Percentiles rank a stretch among this genome's conserved stretches.
Conservation (phyloP, 352 stramenopile genomes). For the Phytophthora citricola region DNA sequence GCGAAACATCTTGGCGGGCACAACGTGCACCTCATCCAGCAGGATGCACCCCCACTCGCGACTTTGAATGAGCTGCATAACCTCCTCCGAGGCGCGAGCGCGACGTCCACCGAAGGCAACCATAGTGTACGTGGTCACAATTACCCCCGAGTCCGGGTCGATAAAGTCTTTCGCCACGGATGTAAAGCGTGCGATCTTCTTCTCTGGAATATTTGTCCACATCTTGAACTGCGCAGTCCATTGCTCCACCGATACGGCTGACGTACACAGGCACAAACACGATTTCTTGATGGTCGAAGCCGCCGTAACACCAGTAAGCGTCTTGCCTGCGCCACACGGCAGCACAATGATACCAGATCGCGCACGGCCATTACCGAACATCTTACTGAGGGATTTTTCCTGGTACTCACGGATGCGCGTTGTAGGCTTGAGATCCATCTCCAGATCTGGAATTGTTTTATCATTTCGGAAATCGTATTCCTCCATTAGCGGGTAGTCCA, state of each 20-base stretch:
- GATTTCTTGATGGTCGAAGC: constrained; percentile 98
- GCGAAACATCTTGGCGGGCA: constrained; percentile 99
- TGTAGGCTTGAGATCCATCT: constrained; percentile 91
- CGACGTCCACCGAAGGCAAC: constrained; percentile 94
- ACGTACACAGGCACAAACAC: constrained; percentile 97
- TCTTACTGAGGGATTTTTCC: constrained; percentile 98
- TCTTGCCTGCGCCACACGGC: constrained; percentile 95
- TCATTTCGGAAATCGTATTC: constrained; percentile 99
- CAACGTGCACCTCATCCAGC: constrained; percentile 98
- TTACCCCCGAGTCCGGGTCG: constrained; percentile 85
- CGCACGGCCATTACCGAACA: constrained; percentile 99
- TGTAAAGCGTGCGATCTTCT: constrained; percentile 88
- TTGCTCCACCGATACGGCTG: constrained; percentile 97
- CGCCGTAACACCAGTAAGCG: constrained; percentile 93
- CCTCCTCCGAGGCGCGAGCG: constrained; percentile 90
- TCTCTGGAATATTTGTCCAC: constrained; percentile 95
- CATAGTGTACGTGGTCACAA: constrained; percentile 99
- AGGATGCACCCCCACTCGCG: constrained; percentile 99
- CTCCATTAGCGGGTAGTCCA: constrained; percentile 99
- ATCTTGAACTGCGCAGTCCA: constrained; percentile 99
- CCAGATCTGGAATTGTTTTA: constrained; percentile 86
- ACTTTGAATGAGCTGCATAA: constrained; percentile 97
- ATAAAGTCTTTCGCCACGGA: constrained; percentile 87
- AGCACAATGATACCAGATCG: constrained; percentile 99
- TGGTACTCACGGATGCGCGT: constrained; percentile 98